Percentiles rank a stretch among this genome's conserved stretches.
Conservation (phyloP, 2,329 filamentous ascomycete species). For the Colletotrichum brevisporum region DNA sequence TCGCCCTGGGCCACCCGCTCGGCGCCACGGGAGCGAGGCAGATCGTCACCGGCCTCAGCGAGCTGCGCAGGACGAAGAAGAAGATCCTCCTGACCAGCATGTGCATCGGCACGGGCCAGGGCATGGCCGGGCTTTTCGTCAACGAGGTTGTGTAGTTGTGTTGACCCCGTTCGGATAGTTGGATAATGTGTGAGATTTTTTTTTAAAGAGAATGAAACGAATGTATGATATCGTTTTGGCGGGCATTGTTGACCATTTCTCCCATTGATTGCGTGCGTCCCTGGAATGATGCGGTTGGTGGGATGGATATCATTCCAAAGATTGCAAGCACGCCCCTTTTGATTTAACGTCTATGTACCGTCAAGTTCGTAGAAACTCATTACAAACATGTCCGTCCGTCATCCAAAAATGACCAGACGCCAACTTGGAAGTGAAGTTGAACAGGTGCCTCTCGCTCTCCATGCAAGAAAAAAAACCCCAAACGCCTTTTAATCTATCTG, state of each 20-base stretch:
- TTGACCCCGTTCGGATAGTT: not conserved
- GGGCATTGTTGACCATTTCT: not conserved
- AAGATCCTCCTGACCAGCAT: constrained; percentile 94
- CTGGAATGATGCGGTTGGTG: not conserved
- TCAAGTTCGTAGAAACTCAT: constrained; percentile 21
- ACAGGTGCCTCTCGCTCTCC: constrained; percentile 12
- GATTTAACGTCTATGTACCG: constrained; percentile 22
- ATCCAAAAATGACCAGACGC: not conserved
- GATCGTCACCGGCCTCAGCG: constrained; percentile 91
- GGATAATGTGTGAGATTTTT: constrained; percentile 21
- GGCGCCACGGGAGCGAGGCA: constrained; percentile 83
- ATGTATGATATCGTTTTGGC: constrained; percentile 10
- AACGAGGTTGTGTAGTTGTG: constrained; percentile 60
- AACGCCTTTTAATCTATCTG: constrained; percentile 29
- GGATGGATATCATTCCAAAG: not conserved
- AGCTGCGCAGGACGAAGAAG: constrained; percentile 87
- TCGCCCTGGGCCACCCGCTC: constrained; percentile 87
- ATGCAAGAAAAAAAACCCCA: constrained; percentile 14
- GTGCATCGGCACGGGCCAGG: constrained; percentile 82
- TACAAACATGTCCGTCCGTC: constrained; percentile 3
- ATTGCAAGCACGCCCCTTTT: constrained; percentile 20
- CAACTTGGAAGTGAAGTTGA: not conserved
- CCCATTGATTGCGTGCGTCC: not conserved
- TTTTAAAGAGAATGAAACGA: constrained; percentile 6
- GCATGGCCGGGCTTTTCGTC: constrained; percentile 77